phyloP scores from a whole-genome alignment of 306 rosid species.

The Oxytropis ochrocephala region DNA sequence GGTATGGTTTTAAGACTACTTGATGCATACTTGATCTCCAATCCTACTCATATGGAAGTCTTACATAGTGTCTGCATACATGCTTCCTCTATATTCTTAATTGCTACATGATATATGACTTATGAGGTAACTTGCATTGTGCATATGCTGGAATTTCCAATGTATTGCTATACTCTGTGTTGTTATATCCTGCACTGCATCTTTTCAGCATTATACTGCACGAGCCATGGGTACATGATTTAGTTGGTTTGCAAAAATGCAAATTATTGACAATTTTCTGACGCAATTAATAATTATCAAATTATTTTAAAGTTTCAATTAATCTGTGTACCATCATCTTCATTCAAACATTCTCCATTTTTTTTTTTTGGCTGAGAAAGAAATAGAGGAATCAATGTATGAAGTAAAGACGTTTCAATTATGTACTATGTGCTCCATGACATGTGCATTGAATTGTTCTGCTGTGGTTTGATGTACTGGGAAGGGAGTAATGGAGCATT shows the following conservation, averaged over 20 bases:
- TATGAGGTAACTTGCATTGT: not conserved
- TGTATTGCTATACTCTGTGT: not conserved
- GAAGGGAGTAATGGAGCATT: not conserved
- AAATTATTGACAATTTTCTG: not conserved
- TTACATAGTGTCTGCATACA: not conserved
- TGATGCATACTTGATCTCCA: not conserved
- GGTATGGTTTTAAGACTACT: conserved; percentile 42
- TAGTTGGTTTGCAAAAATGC: not conserved
- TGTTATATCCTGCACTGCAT: not conserved
- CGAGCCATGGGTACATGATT: not conserved
- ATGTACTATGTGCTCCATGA: not conserved
- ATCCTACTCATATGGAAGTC: not conserved
- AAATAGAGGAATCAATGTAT: not conserved
- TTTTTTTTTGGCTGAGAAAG: not conserved
- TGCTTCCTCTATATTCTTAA: not conserved
- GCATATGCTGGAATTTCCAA: not conserved
- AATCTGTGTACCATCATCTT: not conserved
- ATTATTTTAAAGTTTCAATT: not conserved
- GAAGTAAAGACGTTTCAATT: not conserved
- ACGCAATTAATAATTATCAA: not conserved
- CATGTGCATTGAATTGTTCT: not conserved
- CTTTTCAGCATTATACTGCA: not conserved
- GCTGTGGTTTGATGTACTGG: not conserved
- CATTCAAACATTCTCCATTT: not conserved
- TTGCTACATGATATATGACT: not conserved